A percentile compares a stretch with the other conserved stretches of the same genome.
These are phyloP conservation scores for Gossypium armourianum DNA, from an alignment of 441 rosid genomes.

Conservation along the genomic window DNA sequence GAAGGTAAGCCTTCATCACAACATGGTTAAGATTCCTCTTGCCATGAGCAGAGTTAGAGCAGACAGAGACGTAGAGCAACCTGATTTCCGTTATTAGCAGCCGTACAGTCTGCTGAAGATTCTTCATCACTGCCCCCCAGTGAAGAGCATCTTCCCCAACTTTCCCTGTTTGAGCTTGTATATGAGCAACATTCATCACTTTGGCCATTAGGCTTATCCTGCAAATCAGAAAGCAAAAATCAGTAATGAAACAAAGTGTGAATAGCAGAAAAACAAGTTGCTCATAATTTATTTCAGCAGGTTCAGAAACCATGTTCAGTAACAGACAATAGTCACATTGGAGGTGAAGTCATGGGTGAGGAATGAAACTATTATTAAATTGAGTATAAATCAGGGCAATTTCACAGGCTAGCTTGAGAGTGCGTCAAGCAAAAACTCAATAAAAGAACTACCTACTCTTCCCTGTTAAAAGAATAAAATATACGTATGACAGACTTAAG, in stretches of 20 bases:
- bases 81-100: slow-evolving; percentile 40
- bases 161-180: slow-evolving; percentile 86
- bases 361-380: neutral
- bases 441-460: neutral
- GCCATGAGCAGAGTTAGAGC: neutral
- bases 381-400: neutral
- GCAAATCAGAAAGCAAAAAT: slow-evolving; percentile 15
- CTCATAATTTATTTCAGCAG: neutral
- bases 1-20: neutral
- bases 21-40: neutral
- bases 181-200: slow-evolving; percentile 75
- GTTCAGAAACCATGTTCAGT: slow-evolving; percentile 2
- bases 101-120: slow-evolving; percentile 35
- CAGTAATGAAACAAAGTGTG: neutral
- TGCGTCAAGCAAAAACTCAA: neutral
- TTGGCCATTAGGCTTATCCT: slow-evolving; percentile 51
- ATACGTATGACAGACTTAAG: neutral
- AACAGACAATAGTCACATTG: neutral
- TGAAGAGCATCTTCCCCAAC: slow-evolving; percentile 97
- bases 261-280: neutral
- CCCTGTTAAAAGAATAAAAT: neutral
- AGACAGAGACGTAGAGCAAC: slow-evolving; percentile 24
- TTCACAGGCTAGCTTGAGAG: neutral
- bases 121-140: slow-evolving; percentile 80
- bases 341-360: neutral